Base-by-base conservation (phyloP, 257 asterid genomes). In the Osmanthus fragrans region DNA sequence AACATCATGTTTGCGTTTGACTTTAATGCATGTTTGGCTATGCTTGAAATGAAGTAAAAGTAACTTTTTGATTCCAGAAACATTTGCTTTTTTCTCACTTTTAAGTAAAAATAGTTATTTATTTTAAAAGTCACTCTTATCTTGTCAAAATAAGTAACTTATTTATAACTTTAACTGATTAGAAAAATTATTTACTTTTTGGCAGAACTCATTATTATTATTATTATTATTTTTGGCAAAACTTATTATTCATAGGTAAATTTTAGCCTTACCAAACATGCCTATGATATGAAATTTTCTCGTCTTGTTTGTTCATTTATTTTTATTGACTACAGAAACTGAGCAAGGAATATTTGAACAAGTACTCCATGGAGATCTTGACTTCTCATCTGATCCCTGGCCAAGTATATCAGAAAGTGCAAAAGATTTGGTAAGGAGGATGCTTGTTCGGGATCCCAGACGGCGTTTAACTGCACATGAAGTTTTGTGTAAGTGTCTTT, bases 341-440 rank as follows among this genome's bases (percentile, higher is more conserved):
- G 86, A 83, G n/a, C 76, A 76, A 67, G 86, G 77, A 40, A 72
- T 79, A 33, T 83, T 83, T 64, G 81, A 83, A 21, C 70, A 79
- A 29, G 73, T 83, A n/a, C 21, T 83, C 68, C 67, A 69, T 51
- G 81, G 84, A 2, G 82, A 79, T 15, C 73, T 83, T 49, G 84
- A 79, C 80, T 83, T 75, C 78, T 36, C 71, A 1, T 83, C 84
- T 6, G 86, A 79, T 75, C 86, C 86, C 16, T 83, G 86, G 86
- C 86, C 86, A 45, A 79, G 40, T 8, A 76, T 83, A 70, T 83
- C 86, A 1, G 78, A 79, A 15, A 67, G 84, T 19, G 86, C 86
- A 19, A 83, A 83, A 33, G 79, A 79, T 72, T 68, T 83, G n/a
- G 79, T 83, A 27, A 66, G 74, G 79, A 72, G 45, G 40, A 83